phyloP scores from a whole-genome alignment of 176 grass and related monocot species.

The Oryza australiensis region DNA sequence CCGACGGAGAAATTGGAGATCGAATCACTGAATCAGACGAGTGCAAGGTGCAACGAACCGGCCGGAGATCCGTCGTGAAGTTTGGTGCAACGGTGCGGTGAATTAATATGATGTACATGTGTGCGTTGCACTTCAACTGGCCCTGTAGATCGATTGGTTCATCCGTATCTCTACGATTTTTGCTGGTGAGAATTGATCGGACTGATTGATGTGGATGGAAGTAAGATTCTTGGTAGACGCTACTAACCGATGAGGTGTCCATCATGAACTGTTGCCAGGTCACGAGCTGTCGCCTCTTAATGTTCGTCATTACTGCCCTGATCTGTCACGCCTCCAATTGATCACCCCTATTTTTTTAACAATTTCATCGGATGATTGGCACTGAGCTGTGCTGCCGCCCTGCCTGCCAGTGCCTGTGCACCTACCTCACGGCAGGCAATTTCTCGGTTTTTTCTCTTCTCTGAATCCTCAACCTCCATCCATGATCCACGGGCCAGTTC shows the following conservation, averaged over 20 bases:
- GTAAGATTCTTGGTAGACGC: constrained; percentile 1
- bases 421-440: not conserved
- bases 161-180: not conserved
- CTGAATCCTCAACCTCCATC: not conserved
- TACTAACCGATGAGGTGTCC: not conserved
- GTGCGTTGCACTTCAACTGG: not conserved
- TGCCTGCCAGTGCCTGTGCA: not conserved
- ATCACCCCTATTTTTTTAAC: not conserved
- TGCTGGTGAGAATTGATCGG: not conserved
- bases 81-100: not conserved
- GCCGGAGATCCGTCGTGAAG: not conserved
- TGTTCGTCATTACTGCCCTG: not conserved
- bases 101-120: not conserved
- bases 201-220: not conserved
- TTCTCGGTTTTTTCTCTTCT: not conserved
- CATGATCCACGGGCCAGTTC: not conserved
- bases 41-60: not conserved
- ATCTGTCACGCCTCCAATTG: not conserved
- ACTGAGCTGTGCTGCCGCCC: constrained; percentile 10
- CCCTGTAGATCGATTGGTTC: not conserved
- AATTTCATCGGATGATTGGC: not conserved
- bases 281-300: not conserved
- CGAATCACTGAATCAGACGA: not conserved
- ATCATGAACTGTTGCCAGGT: not conserved
- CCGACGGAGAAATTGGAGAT: not conserved